These are phyloP conservation scores for Tetradesmus lagerheimii DNA, from an alignment of 139 green algal genomes.

Conservation along the genomic window DNA sequence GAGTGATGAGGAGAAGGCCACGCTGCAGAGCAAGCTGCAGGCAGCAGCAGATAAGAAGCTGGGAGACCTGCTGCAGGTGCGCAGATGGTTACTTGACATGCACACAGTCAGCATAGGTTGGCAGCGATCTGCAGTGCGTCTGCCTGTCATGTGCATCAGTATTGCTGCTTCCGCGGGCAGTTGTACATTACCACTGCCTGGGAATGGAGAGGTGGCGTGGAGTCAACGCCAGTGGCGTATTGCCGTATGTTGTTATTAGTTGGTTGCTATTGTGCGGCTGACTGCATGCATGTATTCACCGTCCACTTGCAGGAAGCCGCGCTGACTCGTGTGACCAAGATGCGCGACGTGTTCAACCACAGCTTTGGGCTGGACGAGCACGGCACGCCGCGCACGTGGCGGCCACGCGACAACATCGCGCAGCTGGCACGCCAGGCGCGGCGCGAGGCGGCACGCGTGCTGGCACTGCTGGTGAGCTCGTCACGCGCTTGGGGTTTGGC, in stretches of 20 bases:
- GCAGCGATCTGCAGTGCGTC: not conserved
- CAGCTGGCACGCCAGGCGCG: conserved; percentile 69
- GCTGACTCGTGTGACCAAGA: conserved; percentile 76
- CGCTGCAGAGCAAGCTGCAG: conserved; percentile 46
- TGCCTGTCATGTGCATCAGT: too few species aligned
- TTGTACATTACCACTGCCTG: too few species aligned
- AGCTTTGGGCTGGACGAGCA: conserved; percentile 81
- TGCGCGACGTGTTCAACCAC: conserved; percentile 78
- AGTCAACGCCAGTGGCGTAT: too few species aligned
- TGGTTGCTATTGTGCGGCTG: too few species aligned
- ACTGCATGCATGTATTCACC: not conserved
- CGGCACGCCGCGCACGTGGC: conserved; percentile 83
- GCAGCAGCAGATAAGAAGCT: conserved; percentile 46
- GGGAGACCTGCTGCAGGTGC: conserved; percentile 51
- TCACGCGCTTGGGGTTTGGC: not conserved
- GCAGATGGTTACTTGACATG: not conserved
- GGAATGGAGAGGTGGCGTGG: not conserved
- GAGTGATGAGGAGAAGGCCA: conserved; percentile 48
- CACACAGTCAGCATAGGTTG: not conserved
- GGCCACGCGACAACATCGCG: conserved; percentile 70
- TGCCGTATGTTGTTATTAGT: too few species aligned
- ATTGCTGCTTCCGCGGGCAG: too few species aligned
- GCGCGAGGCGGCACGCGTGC: conserved; percentile 70
- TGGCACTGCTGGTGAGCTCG: conserved; percentile 72
- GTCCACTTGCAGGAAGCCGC: conserved; percentile 75